phyloP scores from a whole-genome alignment of 805 yeast genomes.

The Candida coleopterorum region DNA sequence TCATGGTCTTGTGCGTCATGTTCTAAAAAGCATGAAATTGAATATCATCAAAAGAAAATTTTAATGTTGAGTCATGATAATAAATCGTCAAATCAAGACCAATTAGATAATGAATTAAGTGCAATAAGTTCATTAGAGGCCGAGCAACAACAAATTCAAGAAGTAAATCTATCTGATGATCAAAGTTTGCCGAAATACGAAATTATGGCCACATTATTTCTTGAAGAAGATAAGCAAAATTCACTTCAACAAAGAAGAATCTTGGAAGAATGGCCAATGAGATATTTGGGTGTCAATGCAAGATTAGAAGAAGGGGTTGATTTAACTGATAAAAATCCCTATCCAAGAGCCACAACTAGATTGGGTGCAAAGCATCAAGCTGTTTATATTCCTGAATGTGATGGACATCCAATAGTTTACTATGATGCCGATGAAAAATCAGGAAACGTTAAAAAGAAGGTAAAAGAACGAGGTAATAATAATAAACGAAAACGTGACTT shows the following conservation, averaged over 20 bases:
- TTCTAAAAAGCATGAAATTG: constrained; percentile 51
- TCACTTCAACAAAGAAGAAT: constrained; percentile 46
- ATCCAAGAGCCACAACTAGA: constrained; percentile 75
- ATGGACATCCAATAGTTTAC: constrained; percentile 56
- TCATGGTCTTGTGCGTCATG: constrained; percentile 89
- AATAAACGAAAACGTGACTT: constrained; percentile 10
- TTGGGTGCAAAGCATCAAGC: constrained; percentile 73
- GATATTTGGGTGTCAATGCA: constrained; percentile 75
- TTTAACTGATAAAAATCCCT: constrained; percentile 64
- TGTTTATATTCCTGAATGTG: constrained; percentile 60
- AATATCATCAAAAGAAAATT: constrained; percentile 33
- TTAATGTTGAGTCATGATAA: constrained; percentile 41
- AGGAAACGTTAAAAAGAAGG: constrained; percentile 8
- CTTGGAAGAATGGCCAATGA: constrained; percentile 74
- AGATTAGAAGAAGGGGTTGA: constrained; percentile 74
- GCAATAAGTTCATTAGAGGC: constrained; percentile 10
- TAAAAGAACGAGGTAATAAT: constrained; percentile 13
- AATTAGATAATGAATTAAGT: constrained; percentile 21
- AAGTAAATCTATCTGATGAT: not conserved
- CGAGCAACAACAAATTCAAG: not conserved
- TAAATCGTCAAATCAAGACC: constrained; percentile 34
- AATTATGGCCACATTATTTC: constrained; percentile 49
- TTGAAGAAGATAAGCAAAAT: constrained; percentile 39
- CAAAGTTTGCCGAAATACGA: constrained; percentile 48
- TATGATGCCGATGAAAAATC: constrained; percentile 40